Evolutionary conservation across 352 stramenopile species (phyloP), one percentile per base, ranked within the genome.

Genomic region (Blastocystis sp.): DNA sequence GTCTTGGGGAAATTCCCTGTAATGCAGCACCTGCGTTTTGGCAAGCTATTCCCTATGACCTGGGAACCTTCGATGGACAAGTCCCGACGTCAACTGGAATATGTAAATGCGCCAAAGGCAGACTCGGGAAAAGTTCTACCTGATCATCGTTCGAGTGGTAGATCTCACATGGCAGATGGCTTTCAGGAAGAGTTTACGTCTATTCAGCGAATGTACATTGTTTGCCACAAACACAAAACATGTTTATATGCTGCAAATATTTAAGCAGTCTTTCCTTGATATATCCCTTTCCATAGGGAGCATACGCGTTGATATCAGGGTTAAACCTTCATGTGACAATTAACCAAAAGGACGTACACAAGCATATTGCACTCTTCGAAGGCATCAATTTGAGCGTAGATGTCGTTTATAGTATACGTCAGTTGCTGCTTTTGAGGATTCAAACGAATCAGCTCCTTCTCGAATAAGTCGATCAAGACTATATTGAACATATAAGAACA

Each of bases 11-110:
- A 99, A 90, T 92, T 98, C 56, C 95, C 95, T 18, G 97, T 99
- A 23, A 97, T 98, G 76, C 97, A 99, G 92, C 96, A 99, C 91
- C 94, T 99, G 84, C 92, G 98, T 47, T 99, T 99, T 91, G 96
- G 96, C 54, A 94, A 94, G 59, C 91, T 98, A 20, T 95, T 98
- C 34, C 93, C 93, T 13, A 73, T 76, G 68, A 66, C 0, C 39
- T 91, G 91, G 91, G 55, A 64, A 23, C 73, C 73, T 6, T 53
- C 43, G 34, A 26, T 84, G 4, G 50, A 64, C 0, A 26, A 7
- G 43, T n/a, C 18, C 1, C 15, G 73, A 66, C 54, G 47, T 23
- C 73, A 84, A 6, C 45, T 84, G 73, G 47, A 84, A 39, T 84
- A 84, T 45, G 73, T 84, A 20, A 34, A 66, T 18, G 73, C 20